A percentile compares a stretch with the other conserved stretches of the same genome.
Evolutionary conservation across 2,329 filamentous ascomycete genomes (phyloP).

Genomic region (Diaporthe eres): DNA sequence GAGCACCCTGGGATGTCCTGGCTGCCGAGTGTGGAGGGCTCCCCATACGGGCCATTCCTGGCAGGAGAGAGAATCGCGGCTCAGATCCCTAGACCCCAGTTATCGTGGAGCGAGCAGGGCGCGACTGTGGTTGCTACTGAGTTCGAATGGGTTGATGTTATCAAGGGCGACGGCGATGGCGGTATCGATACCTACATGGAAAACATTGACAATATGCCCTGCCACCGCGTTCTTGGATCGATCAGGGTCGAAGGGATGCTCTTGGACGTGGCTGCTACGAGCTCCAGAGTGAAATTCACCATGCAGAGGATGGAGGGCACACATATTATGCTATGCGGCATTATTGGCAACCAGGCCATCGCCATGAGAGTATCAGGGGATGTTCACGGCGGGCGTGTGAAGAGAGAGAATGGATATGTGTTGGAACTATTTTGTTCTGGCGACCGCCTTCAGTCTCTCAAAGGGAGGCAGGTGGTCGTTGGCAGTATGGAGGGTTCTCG

Average conservation of each 20-base stretch:
- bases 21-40: background rate
- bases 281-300: background rate
- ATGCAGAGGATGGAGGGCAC: background rate
- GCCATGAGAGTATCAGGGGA: slow-evolving; percentile 4
- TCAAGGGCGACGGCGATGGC: background rate
- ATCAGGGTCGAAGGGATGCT: background rate
- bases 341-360: background rate
- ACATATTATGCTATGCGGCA: background rate
- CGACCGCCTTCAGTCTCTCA: background rate
- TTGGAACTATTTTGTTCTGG: background rate
- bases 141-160: slow-evolving; percentile 5
- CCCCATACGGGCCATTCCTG: background rate
- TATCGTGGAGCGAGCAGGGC: background rate
- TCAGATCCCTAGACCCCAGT: background rate
- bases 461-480: background rate
- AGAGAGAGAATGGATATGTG: background rate
- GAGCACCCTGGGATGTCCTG: background rate
- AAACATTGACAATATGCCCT: background rate
- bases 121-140: background rate
- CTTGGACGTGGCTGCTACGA: background rate
- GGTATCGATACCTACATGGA: background rate
- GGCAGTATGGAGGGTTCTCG: background rate
- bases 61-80: background rate
- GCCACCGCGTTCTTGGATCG: background rate
- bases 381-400: background rate